Evolutionary conservation across 345 rosid species (phyloP), one percentile per base, ranked within the genome.

Genomic region (Salix caprea): DNA sequence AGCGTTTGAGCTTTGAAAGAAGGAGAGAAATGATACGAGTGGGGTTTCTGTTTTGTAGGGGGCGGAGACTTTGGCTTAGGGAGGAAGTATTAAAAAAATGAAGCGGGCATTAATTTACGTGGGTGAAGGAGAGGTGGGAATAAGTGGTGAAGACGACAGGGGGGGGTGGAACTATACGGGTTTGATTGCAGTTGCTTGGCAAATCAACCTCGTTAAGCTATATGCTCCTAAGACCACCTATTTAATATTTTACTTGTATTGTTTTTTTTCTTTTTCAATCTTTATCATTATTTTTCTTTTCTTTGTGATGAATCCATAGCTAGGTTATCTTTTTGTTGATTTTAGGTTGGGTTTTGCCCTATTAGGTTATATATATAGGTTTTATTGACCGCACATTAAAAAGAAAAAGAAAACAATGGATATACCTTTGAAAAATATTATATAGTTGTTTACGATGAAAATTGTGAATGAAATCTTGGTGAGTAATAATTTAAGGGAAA

Each of bases 71-170:
- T 40, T 40, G 12, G 2, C 9, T 40, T 11, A 40, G 32, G 26
- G 28, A 18, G 66, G 21, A 54, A 69, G n/a, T 56, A 60, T 18
- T 3, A 3, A 19, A 65, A 66, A 19, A 54, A 21, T 3, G 73
- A 39, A 34, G 5, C 0, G 32, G 12, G 62, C 50, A 26, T 14
- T 34, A 19, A 0, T 39, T 46, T 21, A 60, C 44, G 28, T 44
- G 23, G 54, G 13, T 11, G 32, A 37, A 50, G n/a, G 76, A 46
- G 65, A 66, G 78, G 75, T 74, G 77, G 74, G 73, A 40, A 9
- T 9, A 66, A 70, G 84, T 78, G 62, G 65, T 64, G 81, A 82
- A n/a, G 56, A 21, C 36, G 76, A 71, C 79, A 71, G 79, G 71
- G n/a, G n/a, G 71, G 81, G 77, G 21, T 72, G 26, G 75, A 66